Percentiles rank a stretch among this genome's conserved stretches.
phyloP scores from a whole-genome alignment of 805 yeast genomes.

The Zygosaccharomyces siamensis region DNA sequence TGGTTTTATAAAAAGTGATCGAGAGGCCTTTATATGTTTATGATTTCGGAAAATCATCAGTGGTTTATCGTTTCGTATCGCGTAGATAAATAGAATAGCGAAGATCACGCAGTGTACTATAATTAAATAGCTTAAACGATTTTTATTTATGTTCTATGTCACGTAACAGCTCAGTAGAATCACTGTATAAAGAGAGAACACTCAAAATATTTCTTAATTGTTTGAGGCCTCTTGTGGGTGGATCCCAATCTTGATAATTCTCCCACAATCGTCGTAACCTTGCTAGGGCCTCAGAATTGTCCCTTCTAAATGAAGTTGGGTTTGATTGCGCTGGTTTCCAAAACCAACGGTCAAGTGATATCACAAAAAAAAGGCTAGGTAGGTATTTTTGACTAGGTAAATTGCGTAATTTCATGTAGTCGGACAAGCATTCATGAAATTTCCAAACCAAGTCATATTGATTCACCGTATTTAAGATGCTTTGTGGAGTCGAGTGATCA shows the following conservation, averaged over 20 bases:
- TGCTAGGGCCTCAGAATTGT: slow-evolving; percentile 21
- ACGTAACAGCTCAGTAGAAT: slow-evolving; percentile 20
- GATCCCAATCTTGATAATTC: slow-evolving; percentile 31
- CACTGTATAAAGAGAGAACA: slow-evolving; percentile 28
- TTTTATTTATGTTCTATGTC: slow-evolving; percentile 20
- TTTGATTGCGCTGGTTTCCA: slow-evolving; percentile 13
- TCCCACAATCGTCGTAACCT: slow-evolving; percentile 29
- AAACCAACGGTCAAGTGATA: slow-evolving; percentile 15
- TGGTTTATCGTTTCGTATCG: neutral
- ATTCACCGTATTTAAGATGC: slow-evolving; percentile 31
- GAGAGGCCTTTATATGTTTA: neutral
- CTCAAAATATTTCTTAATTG: slow-evolving; percentile 30
- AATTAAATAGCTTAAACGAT: neutral
- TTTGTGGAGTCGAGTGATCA: slow-evolving; percentile 22
- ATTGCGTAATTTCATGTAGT: slow-evolving; percentile 33
- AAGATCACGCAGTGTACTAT: neutral
- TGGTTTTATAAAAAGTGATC: neutral
- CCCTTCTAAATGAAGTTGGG: slow-evolving; percentile 15
- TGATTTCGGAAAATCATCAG: neutral
- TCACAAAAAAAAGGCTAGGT: slow-evolving; percentile 14
- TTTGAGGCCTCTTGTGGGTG: slow-evolving; percentile 32
- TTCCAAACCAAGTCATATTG: slow-evolving; percentile 42
- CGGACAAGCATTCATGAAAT: slow-evolving; percentile 38
- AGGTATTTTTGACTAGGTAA: slow-evolving; percentile 25
- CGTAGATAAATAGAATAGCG: neutral